Conservation (phyloP, 306 rosid species). For the Ziziphus jujuba region DNA sequence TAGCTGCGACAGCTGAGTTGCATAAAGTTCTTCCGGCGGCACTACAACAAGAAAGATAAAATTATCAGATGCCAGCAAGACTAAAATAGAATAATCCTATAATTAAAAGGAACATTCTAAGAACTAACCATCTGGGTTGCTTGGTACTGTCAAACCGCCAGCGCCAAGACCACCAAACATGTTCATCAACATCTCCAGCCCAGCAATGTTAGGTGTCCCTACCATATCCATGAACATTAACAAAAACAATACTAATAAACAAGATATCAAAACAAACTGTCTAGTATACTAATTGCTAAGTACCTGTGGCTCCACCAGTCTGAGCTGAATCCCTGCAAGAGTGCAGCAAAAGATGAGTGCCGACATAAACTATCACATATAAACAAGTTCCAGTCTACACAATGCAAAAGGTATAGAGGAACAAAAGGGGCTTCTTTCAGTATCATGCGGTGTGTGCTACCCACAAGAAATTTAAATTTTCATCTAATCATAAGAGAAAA, state of each 20-base stretch:
- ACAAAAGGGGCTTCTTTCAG: not conserved
- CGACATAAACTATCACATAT: too few relatives aligned
- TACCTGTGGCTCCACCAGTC: conserved; percentile 51
- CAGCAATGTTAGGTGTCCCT: conserved; percentile 47
- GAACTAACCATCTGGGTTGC: conserved; percentile 48
- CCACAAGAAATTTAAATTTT: not conserved
- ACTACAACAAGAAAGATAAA: conserved; percentile 31
- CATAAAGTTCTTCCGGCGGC: conserved; percentile 59
- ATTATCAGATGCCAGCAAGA: not conserved
- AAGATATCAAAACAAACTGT: not conserved
- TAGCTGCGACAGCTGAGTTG: conserved; percentile 59
- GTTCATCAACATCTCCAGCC: conserved; percentile 55
- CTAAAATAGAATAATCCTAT: not conserved
- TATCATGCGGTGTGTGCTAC: not conserved
- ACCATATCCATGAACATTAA: conserved; percentile 13
- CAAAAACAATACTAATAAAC: not conserved
- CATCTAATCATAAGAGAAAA: not conserved
- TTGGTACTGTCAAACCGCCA: conserved; percentile 45
- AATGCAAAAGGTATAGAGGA: not conserved
- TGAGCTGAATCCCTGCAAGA: conserved; percentile 46
- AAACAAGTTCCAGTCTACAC: not conserved
- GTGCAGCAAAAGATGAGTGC: conserved; percentile 12
- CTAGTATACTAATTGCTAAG: not conserved
- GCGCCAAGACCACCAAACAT: conserved; percentile 69
- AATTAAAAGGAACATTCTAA: not conserved